Conservation (phyloP, 2,329 filamentous ascomycete species). For the Pseudocercospora musae region DNA sequence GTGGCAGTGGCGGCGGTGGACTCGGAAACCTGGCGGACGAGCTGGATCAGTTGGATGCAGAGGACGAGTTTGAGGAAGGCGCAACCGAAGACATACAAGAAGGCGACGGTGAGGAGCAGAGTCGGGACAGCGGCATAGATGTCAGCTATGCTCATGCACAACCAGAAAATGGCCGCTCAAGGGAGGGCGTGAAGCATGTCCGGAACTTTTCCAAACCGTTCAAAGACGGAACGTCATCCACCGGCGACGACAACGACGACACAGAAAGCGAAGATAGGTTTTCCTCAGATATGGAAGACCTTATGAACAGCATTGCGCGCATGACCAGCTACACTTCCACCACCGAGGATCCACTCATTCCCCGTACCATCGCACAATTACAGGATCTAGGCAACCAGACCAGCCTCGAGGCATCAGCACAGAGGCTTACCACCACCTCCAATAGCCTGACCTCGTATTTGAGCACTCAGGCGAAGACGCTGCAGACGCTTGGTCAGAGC, state of each 20-base stretch:
- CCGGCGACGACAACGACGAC: conserved; percentile 18
- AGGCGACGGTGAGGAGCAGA: conserved; percentile 20
- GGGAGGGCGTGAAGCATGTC: conserved; percentile 13
- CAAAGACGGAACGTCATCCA: background rate
- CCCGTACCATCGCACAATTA: conserved; percentile 31
- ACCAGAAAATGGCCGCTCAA: background rate
- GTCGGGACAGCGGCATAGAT: conserved; percentile 46
- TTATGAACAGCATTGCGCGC: conserved; percentile 33
- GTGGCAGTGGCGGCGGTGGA: conserved; percentile 50
- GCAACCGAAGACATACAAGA: conserved; percentile 23
- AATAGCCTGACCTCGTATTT: conserved; percentile 65
- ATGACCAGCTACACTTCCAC: conserved; percentile 32
- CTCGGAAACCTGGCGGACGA: conserved; percentile 79
- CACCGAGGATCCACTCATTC: conserved; percentile 33
- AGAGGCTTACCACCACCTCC: conserved; percentile 35
- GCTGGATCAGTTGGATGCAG: conserved; percentile 64
- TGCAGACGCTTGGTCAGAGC: conserved; percentile 67
- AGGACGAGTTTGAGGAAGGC: conserved; percentile 31
- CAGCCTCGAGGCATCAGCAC: conserved; percentile 33
- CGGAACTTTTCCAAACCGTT: conserved; percentile 36
- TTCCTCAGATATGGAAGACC: conserved; percentile 35
- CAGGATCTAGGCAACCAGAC: conserved; percentile 37
- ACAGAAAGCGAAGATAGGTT: conserved; percentile 40
- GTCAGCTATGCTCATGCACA: conserved; percentile 26
- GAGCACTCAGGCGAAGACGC: conserved; percentile 68